Base-by-base conservation (phyloP, 148 eudicot species). In the Vaccinium corymbosum region DNA sequence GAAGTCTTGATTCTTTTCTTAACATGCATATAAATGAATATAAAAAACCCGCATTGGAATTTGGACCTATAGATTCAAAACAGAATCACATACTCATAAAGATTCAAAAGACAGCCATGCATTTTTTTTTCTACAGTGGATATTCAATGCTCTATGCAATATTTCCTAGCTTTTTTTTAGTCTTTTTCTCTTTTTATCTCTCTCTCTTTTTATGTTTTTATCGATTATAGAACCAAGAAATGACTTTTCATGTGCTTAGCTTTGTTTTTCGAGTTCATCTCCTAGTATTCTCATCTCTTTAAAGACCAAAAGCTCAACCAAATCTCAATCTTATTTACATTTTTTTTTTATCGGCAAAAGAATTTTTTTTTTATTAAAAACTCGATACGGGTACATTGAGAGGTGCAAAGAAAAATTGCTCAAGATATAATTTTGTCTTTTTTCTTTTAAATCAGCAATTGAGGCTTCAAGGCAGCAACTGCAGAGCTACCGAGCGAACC, bases 381-480 rank as follows among this genome's bases (percentile, higher is more conserved):
- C 6, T 42, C 46, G 6, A 42, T 4, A 42, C 46, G 6, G 46
- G 46, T 42, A 42, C 0, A 42, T 42, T 4, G 46, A 42, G 46
- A 42, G 46, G 46, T 42, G 13, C 0, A 27, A 11, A 68, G 7
- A 6, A 19, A 20, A 27, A 2, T 77, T 76, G 35, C 25, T 79
- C 49, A 57, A 56, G 81, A 16, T 49, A 14, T 49, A 78, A 16
- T 14, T 29, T 0, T 70, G 16, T 3, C 38, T 68, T 61, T 3
- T 59, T 19, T 10, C 10, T 81, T 57, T 84, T n/a, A 8, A 25
- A 57, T 29, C 62, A 91, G 90, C 95, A 38, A 90, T 95, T 95
- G 99, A 97, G 87, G 87, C 93, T 8, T 95, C 92, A 53, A 93
- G 94, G 88, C 98, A 93, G 81, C 98, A 94, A 82, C 90, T 97